phyloP scores from a whole-genome alignment of 331 rosid species.

The Malus hybrid region DNA sequence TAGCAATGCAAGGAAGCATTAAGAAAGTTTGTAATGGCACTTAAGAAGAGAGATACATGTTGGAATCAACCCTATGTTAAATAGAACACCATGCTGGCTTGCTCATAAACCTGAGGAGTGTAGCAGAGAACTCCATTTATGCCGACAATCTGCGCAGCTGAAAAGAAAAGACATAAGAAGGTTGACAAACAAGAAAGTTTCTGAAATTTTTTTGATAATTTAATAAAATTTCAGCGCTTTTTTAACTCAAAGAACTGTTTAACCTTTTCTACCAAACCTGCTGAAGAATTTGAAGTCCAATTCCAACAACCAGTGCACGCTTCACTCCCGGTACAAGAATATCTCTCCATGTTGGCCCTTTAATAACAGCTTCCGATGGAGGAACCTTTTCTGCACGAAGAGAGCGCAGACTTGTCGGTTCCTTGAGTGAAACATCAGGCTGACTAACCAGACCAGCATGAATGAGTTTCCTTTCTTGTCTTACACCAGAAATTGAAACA shows the following conservation, averaged over 20 bases:
- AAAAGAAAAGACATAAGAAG: background rate
- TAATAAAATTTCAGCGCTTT: no score
- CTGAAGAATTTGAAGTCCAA: constrained; percentile 25
- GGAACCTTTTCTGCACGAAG: background rate
- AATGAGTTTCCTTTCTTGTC: background rate
- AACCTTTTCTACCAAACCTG: constrained; percentile 4
- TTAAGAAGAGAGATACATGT: constrained; percentile 40
- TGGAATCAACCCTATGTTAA: constrained; percentile 33
- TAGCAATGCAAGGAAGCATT: constrained; percentile 66
- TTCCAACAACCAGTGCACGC: constrained; percentile 16
- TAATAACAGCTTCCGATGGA: background rate
- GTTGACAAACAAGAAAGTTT: no score
- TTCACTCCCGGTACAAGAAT: constrained; percentile 14
- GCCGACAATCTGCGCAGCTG: constrained; percentile 40
- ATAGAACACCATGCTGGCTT: constrained; percentile 52
- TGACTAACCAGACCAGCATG: constrained; percentile 9
- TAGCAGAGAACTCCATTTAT: constrained; percentile 61
- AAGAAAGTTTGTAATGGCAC: constrained; percentile 36
- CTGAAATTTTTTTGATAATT: no score
- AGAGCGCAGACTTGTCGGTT: background rate
- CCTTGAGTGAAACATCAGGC: background rate
- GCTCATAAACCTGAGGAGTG: constrained; percentile 53
- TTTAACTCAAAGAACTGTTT: no score
- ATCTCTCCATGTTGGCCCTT: constrained; percentile 6
- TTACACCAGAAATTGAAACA: constrained; percentile 7